phyloP scores from a whole-genome alignment of 768 basidiomycete genomes.

The Sporobolomyces phaffii region DNA sequence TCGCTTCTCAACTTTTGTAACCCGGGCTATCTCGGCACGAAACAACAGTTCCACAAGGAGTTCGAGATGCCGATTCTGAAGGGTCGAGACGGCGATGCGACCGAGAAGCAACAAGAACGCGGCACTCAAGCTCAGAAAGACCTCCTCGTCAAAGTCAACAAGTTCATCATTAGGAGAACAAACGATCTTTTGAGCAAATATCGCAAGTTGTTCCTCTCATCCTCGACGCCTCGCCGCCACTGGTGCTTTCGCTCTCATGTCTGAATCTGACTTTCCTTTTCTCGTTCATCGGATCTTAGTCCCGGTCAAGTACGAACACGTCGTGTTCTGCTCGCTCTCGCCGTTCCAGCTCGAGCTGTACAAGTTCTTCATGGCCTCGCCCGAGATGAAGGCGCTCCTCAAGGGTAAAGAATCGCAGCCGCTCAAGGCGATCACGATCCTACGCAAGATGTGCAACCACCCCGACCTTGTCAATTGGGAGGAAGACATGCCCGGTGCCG shows the following conservation, averaged over 20 bases:
- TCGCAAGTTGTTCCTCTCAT: slow-evolving; percentile 55
- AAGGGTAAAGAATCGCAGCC: slow-evolving; percentile 64
- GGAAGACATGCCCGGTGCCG: slow-evolving; percentile 45
- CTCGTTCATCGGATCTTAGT: too few relatives aligned
- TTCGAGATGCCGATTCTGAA: slow-evolving; percentile 85
- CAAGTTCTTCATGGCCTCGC: slow-evolving; percentile 65
- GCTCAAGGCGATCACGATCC: slow-evolving; percentile 72
- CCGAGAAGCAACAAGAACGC: slow-evolving; percentile 64
- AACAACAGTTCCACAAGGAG: slow-evolving; percentile 53
- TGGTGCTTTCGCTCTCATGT: background rate
- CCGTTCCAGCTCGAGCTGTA: slow-evolving; percentile 75
- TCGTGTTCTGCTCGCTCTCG: slow-evolving; percentile 85
- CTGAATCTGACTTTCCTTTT: too few relatives aligned
- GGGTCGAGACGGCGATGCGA: slow-evolving; percentile 72
- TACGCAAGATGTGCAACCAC: slow-evolving; percentile 90
- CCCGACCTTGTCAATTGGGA: slow-evolving; percentile 62
- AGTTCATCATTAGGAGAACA: slow-evolving; percentile 83
- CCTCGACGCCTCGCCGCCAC: too few relatives aligned
- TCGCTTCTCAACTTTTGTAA: slow-evolving; percentile 96
- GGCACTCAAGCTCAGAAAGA: slow-evolving; percentile 72
- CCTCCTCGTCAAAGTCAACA: slow-evolving; percentile 50
- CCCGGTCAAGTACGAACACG: slow-evolving; percentile 97
- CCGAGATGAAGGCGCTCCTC: slow-evolving; percentile 65
- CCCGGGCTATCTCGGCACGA: slow-evolving; percentile 69
- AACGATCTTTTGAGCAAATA: slow-evolving; percentile 77